phyloP scores from a whole-genome alignment of 371 early-diverging fungal genomes.

The Scutellospora calospora region DNA sequence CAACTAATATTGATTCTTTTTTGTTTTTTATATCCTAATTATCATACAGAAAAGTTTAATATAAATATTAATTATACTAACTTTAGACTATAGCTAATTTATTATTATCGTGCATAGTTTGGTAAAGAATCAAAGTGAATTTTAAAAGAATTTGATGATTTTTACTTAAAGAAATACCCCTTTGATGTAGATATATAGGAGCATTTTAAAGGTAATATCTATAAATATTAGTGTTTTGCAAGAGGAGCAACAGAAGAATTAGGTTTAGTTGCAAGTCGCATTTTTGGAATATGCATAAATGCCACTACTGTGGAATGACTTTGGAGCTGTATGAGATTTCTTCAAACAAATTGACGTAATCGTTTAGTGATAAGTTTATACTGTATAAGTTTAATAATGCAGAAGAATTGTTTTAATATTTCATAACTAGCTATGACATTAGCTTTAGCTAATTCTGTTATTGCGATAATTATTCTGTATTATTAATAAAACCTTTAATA shows the following conservation, averaged over 20 bases:
- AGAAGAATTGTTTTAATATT: too few species aligned
- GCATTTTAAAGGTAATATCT: conserved; percentile 10
- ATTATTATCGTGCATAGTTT: conserved; percentile 14
- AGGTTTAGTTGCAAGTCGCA: not conserved
- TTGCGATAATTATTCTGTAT: too few species aligned
- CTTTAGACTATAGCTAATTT: not conserved
- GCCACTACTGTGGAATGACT: not conserved
- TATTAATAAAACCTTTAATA: too few species aligned
- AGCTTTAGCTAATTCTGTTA: too few species aligned
- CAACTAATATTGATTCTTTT: not conserved
- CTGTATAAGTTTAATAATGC: too few species aligned
- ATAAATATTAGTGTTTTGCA: not conserved
- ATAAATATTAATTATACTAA: conserved; percentile 3
- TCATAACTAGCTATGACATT: too few species aligned
- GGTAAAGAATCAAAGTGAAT: conserved; percentile 19
- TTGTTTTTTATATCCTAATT: not conserved
- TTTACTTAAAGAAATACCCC: not conserved
- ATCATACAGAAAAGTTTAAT: too few species aligned
- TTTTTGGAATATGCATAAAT: conserved; percentile 30
- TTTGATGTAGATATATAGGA: not conserved
- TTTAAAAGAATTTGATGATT: conserved; percentile 19
- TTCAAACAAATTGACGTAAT: not conserved
- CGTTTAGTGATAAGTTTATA: not conserved
- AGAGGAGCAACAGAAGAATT: not conserved
- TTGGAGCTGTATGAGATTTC: conserved; percentile 5